Conservation (phyloP, 768 basidiomycete species). For the Grammothele lineata region DNA sequence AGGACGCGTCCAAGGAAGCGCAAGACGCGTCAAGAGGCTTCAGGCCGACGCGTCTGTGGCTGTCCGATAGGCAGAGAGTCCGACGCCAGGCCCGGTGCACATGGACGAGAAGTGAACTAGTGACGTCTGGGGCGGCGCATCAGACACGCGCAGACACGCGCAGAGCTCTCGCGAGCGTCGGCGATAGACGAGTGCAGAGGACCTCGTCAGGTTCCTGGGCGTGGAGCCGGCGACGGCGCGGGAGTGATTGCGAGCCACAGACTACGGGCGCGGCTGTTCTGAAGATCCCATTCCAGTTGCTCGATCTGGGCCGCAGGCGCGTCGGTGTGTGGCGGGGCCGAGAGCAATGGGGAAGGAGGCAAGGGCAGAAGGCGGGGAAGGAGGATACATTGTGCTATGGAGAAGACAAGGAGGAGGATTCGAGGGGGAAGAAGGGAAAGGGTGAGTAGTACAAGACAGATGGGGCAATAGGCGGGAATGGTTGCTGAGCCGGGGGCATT, state of each 20-base stretch:
- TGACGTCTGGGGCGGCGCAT: too few relatives aligned
- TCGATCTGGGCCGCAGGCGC: too few relatives aligned
- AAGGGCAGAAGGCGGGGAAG: constrained; percentile 7
- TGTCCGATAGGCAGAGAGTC: constrained; percentile 1
- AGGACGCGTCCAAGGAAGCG: constrained; percentile 8
- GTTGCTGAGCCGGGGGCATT: background rate
- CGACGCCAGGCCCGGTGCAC: constrained; percentile 4
- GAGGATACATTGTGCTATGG: constrained; percentile 13
- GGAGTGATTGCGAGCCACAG: background rate
- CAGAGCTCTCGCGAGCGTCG: constrained; percentile 1
- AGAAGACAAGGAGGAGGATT: too few relatives aligned
- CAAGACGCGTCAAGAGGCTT: constrained; percentile 6
- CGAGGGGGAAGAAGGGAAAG: constrained; percentile 1
- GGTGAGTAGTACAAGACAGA: constrained; percentile 1
- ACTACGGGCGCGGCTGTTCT: background rate
- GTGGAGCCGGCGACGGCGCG: constrained; percentile 1
- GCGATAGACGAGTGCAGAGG: constrained; percentile 1
- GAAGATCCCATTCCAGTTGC: too few relatives aligned
- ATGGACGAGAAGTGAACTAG: constrained; percentile 11
- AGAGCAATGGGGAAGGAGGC: background rate
- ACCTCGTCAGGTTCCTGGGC: constrained; percentile 4
- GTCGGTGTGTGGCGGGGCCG: too few relatives aligned
- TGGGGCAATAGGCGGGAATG: background rate
- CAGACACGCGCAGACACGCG: too few relatives aligned
- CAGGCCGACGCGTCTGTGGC: constrained; percentile 18